phyloP scores from a whole-genome alignment of 192 early-diverging fungal genomes.

The Polychytrium aggregatum region DNA sequence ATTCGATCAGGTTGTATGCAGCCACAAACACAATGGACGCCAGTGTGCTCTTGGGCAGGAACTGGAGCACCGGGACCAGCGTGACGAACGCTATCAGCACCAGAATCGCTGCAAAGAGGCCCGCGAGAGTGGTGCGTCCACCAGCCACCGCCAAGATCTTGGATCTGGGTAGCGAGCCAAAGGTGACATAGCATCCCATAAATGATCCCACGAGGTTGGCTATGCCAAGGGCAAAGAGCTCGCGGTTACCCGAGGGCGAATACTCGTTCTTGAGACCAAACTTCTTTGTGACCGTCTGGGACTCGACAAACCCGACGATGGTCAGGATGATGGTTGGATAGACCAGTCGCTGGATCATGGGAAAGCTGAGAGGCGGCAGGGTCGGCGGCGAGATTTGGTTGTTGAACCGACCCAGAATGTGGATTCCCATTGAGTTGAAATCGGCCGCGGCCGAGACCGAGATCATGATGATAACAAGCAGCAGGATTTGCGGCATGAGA shows the following conservation, averaged over 20 bases:
- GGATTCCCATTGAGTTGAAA: conserved; percentile 15
- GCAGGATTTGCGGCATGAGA: conserved; percentile 13
- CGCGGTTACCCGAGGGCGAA: conserved; percentile 24
- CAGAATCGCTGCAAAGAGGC: conserved; percentile 55
- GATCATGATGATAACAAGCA: conserved; percentile 21
- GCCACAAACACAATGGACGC: conserved; percentile 76
- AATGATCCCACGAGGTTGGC: conserved; percentile 29
- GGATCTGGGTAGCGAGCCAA: conserved; percentile 83
- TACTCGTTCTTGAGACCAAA: conserved; percentile 25
- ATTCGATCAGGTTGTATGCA: conserved; percentile 64
- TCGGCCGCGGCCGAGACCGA: conserved; percentile 12
- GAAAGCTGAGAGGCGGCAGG: conserved; percentile 11
- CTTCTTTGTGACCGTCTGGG: conserved; percentile 18
- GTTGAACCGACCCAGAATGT: conserved; percentile 21
- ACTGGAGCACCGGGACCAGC: conserved; percentile 59
- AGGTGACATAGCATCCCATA: conserved; percentile 40
- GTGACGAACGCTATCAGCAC: conserved; percentile 64
- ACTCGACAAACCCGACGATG: conserved; percentile 29
- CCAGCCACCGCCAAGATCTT: conserved; percentile 76
- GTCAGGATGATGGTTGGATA: conserved; percentile 20
- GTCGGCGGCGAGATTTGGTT: conserved; percentile 11
- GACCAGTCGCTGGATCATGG: conserved; percentile 10
- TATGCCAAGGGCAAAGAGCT: conserved; percentile 29
- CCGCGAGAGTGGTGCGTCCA: conserved; percentile 67
- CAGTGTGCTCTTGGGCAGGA: conserved; percentile 65